Percentiles rank a stretch among this genome's conserved stretches.
Evolutionary conservation across 306 rosid genomes (phyloP).

Genomic region (Glycine soja): DNA sequence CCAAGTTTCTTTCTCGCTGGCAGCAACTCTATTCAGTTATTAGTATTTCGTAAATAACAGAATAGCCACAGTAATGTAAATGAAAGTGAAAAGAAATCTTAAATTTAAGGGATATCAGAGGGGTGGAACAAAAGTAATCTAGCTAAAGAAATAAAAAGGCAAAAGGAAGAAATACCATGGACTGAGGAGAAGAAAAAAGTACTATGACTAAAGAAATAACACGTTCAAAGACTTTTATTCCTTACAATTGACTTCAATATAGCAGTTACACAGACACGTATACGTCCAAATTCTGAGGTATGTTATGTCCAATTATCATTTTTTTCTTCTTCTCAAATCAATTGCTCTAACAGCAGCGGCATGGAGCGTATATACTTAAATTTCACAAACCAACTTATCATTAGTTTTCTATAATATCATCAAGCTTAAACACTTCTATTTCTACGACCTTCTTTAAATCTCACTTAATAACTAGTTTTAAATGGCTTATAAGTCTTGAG

Average conservation of each 20-base stretch:
- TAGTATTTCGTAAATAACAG: not conserved
- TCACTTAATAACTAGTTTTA: constrained; percentile 61
- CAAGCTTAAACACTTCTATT: not conserved
- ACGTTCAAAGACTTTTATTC: not conserved
- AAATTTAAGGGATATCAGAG: not conserved
- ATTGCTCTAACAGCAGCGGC: not conserved
- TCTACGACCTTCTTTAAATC: not conserved
- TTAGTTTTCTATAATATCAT: not conserved
- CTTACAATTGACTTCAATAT: not conserved
- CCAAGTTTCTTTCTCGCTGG: not conserved
- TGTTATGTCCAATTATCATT: not conserved
- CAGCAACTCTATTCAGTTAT: not conserved
- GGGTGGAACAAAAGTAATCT: not conserved
- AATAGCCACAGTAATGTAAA: not conserved
- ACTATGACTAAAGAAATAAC: not conserved
- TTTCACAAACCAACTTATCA: not conserved
- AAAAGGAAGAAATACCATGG: not conserved
- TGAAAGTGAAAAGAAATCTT: not conserved
- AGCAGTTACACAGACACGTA: not conserved
- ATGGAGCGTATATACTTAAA: not conserved
- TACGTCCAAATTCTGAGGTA: not conserved
- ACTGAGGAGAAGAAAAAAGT: not conserved
- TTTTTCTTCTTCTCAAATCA: not conserved
- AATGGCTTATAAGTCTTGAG: constrained; percentile 72
- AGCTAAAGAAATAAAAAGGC: not conserved